These are phyloP conservation scores for Oenanthe sinensis DNA, from an alignment of 129 eudicot genomes.

Conservation along the genomic window DNA sequence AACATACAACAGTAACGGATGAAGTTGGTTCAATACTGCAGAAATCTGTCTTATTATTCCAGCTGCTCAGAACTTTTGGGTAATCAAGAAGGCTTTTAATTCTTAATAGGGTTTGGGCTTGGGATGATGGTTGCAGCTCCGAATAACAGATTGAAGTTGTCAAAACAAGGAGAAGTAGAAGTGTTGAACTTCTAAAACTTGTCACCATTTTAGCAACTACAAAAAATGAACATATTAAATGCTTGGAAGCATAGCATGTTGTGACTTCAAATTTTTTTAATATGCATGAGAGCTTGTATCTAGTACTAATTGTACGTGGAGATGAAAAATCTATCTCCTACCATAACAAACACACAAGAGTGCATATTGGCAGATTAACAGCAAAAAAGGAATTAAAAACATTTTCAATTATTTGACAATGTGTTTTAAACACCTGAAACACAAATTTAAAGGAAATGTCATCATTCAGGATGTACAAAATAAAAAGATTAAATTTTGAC, in stretches of 20 bases:
- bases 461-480: background rate
- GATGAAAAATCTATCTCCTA: background rate
- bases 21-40: conserved; percentile 26
- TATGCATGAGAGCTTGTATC: background rate
- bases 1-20: conserved; percentile 25
- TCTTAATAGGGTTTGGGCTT: background rate
- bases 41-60: conserved; percentile 18
- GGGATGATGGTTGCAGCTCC: background rate
- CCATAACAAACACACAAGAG: background rate
- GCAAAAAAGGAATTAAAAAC: background rate
- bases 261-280: background rate
- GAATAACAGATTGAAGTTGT: conserved; percentile 1
- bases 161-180: conserved; percentile 4
- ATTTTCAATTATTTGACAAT: background rate
- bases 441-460: background rate
- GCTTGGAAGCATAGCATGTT: background rate
- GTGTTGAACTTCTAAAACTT: background rate
- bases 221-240: background rate
- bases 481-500: background rate
- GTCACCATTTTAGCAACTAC: conserved; percentile 1
- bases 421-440: background rate
- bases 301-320: too few relatives aligned
- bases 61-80: conserved; percentile 1
- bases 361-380: background rate
- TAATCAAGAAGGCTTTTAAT: conserved; percentile 11